Conservation (phyloP, 768 basidiomycete genomes). For the Rhizopogon vesiculosus region DNA sequence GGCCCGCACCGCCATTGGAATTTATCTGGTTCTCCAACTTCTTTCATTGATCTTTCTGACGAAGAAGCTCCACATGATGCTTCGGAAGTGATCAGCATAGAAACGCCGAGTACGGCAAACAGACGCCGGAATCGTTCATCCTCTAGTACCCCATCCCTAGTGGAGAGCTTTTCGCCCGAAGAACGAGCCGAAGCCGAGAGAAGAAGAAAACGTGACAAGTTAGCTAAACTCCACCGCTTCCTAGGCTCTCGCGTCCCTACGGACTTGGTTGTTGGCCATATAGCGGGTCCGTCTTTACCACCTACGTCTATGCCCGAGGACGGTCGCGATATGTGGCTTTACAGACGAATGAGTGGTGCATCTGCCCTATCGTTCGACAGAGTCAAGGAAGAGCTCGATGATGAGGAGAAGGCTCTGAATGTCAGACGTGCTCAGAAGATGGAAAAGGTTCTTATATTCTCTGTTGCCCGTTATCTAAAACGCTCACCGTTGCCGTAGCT, state of each 20-base stretch:
- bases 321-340: conserved; percentile 37
- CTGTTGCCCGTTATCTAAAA: background rate
- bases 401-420: conserved; percentile 72
- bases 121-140: conserved; percentile 24
- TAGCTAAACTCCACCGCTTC: conserved; percentile 81
- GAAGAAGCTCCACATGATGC: conserved; percentile 37
- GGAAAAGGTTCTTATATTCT: conserved; percentile 60
- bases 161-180: conserved; percentile 46
- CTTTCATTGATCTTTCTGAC: conserved; percentile 66
- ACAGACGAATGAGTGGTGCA: conserved; percentile 50
- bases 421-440: conserved; percentile 81
- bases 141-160: conserved; percentile 39
- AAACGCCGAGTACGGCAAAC: conserved; percentile 24
- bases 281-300: conserved; percentile 25
- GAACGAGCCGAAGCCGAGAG: conserved; percentile 57
- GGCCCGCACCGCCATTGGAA: conserved; percentile 8
- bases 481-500: conserved; percentile 40
- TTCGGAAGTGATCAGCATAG: conserved; percentile 24
- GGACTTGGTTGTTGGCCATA: conserved; percentile 56
- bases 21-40: conserved; percentile 31
- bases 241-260: conserved; percentile 78
- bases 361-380: conserved; percentile 50
- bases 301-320: conserved; percentile 25
- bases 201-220: conserved; percentile 65
- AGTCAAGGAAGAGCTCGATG: conserved; percentile 64